Conservation (phyloP, 73 alveolate genomes). For the Paramecium pentaurelia region DNA sequence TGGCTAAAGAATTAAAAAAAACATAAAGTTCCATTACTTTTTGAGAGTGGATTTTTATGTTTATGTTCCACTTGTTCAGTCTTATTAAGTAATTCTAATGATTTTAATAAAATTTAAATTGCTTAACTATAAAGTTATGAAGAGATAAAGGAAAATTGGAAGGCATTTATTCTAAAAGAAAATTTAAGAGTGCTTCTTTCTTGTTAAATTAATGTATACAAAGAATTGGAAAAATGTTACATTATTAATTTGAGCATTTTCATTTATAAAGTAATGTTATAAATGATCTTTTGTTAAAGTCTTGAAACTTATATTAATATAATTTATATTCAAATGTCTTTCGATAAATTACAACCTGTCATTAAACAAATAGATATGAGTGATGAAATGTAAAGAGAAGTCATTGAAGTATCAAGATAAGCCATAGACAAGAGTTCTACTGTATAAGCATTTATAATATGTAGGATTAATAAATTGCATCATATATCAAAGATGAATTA, state of each 20-base stretch:
- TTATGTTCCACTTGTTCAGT: too few relatives aligned
- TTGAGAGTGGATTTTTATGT: too few relatives aligned
- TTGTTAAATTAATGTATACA: not conserved
- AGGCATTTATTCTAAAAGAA: too few relatives aligned
- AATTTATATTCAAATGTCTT: slow-evolving; percentile 25
- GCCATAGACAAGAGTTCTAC: slow-evolving; percentile 57
- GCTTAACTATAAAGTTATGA: too few relatives aligned
- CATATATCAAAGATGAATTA: slow-evolving; percentile 55
- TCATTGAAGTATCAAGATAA: slow-evolving; percentile 47
- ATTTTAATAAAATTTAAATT: too few relatives aligned
- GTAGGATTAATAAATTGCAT: slow-evolving; percentile 55
- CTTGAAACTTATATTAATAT: not conserved
- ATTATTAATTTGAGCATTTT: not conserved
- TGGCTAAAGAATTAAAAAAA: too few relatives aligned
- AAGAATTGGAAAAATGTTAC: not conserved
- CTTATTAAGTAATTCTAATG: too few relatives aligned
- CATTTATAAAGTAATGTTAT: not conserved
- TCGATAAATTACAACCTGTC: slow-evolving; percentile 56
- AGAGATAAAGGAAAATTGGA: too few relatives aligned
- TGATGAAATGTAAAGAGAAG: slow-evolving; percentile 62
- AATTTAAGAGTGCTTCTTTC: not conserved
- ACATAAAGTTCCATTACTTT: too few relatives aligned
- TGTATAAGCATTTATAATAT: not conserved
- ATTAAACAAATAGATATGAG: slow-evolving; percentile 56
- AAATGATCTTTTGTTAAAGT: not conserved